Conservation (phyloP, 805 yeast genomes). For the Saccharomycopsis sp. region DNA sequence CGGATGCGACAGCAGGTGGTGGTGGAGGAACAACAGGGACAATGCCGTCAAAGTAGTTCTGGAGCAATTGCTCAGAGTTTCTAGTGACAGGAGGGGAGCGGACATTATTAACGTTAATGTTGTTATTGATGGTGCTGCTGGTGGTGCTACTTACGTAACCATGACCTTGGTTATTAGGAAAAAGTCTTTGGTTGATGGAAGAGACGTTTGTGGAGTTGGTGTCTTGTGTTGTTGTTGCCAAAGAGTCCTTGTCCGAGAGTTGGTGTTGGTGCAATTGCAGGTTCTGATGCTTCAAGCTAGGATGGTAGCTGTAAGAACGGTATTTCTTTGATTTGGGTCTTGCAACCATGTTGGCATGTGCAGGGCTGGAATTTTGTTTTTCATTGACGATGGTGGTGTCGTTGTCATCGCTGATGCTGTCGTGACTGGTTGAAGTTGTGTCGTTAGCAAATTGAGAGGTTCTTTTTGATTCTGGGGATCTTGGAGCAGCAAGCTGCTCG, state of each 20-base stretch:
- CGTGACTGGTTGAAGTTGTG: slow-evolving; percentile 1
- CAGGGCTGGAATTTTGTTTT: not conserved
- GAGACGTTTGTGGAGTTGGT: not conserved
- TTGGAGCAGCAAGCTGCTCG: slow-evolving; percentile 18
- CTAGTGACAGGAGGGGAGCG: not conserved
- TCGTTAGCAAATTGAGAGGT: not conserved
- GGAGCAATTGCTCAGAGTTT: slow-evolving; percentile 16
- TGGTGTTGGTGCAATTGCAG: too few species aligned
- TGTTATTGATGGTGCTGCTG: not conserved
- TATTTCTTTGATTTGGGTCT: slow-evolving; percentile 14
- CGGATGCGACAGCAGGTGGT: too few species aligned
- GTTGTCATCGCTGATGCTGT: not conserved
- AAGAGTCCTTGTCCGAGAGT: not conserved
- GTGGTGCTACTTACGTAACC: too few species aligned
- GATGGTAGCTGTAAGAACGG: slow-evolving; percentile 20
- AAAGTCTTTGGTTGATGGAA: too few species aligned
- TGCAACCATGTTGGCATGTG: not conserved
- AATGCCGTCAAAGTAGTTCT: slow-evolving; percentile 19
- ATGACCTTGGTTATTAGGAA: too few species aligned
- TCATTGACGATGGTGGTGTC: not conserved
- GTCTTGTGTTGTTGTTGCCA: not conserved
- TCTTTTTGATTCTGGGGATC: slow-evolving; percentile 5
- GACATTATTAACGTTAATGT: not conserved
- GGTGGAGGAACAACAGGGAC: slow-evolving; percentile 18
- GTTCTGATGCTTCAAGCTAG: slow-evolving; percentile 8